phyloP scores from a whole-genome alignment of 495 filamentous ascomycete genomes.

The Penicillium verhagenii region DNA sequence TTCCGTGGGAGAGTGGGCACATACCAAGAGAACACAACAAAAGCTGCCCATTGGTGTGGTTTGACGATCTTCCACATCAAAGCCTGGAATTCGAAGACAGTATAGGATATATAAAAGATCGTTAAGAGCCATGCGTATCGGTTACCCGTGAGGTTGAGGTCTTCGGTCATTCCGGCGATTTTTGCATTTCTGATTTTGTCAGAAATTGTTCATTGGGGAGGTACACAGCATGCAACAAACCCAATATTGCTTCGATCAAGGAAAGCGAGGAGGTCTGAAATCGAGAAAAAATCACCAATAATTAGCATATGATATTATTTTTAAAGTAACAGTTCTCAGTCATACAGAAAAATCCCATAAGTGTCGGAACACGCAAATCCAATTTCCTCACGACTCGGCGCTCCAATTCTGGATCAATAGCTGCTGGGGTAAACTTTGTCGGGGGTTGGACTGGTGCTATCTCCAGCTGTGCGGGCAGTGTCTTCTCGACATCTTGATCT shows the following conservation, averaged over 20 bases:
- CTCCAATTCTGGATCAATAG: conserved; percentile 55
- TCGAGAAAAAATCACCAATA: not conserved
- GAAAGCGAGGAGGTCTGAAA: conserved; percentile 60
- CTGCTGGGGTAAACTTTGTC: not conserved
- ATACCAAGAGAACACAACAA: conserved; percentile 50
- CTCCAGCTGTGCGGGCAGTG: conserved; percentile 26
- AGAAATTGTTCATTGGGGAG: not conserved
- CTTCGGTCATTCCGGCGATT: conserved; percentile 50
- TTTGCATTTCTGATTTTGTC: conserved; percentile 57
- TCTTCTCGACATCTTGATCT: conserved; percentile 34
- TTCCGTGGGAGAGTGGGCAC: conserved; percentile 1
- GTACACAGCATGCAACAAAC: conserved; percentile 33
- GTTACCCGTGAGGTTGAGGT: conserved; percentile 49
- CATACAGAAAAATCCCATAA: conserved; percentile 56
- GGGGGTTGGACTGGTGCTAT: conserved; percentile 22
- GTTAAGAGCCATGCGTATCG: conserved; percentile 72
- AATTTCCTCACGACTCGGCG: conserved; percentile 58
- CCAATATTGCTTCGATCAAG: conserved; percentile 70
- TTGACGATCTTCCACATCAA: conserved; percentile 72
- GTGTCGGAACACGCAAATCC: conserved; percentile 51
- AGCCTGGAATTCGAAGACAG: conserved; percentile 66
- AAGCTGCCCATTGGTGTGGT: conserved; percentile 52
- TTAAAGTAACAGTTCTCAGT: conserved; percentile 17
- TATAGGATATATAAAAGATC: conserved; percentile 68
- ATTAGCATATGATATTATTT: not conserved